phyloP scores from a whole-genome alignment of 1,139 yeast species.

The Zygoascus sp. region DNA sequence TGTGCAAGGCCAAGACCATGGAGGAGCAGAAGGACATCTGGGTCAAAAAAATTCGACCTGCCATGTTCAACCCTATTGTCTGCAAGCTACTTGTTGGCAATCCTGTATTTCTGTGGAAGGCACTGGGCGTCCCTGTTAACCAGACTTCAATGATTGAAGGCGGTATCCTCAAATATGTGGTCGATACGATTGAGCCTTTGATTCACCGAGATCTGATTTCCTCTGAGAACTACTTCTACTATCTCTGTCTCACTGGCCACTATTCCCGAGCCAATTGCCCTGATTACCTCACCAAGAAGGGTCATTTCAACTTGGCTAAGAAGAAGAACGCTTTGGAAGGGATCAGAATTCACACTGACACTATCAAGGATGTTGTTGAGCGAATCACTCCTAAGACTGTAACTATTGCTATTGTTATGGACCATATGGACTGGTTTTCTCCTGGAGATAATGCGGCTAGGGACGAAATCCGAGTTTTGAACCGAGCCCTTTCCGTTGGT shows the following conservation, averaged over 20 bases:
- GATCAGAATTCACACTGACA: constrained; percentile 75
- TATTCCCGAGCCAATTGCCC: constrained; percentile 70
- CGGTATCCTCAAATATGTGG: constrained; percentile 57
- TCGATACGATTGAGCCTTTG: constrained; percentile 75
- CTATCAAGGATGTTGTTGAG: constrained; percentile 67
- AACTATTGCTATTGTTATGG: constrained; percentile 80
- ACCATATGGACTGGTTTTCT: constrained; percentile 82
- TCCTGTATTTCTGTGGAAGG: constrained; percentile 80
- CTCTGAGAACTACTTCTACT: constrained; percentile 72
- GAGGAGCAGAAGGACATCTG: constrained; percentile 61
- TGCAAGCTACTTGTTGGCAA: constrained; percentile 69
- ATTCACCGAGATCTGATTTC: constrained; percentile 60
- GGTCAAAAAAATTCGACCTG: constrained; percentile 59
- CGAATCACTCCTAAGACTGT: constrained; percentile 59
- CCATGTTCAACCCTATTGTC: constrained; percentile 64
- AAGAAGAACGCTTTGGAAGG: constrained; percentile 46
- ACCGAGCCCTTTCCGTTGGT: constrained; percentile 56
- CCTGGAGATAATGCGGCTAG: constrained; percentile 60
- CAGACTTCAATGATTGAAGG: constrained; percentile 82
- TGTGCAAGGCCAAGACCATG: constrained; percentile 57
- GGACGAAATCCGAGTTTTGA: constrained; percentile 61
- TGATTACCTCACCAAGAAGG: constrained; percentile 60
- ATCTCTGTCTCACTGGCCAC: constrained; percentile 58
- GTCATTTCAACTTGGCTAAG: constrained; percentile 47
- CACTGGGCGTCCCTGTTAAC: constrained; percentile 79